Percentiles rank a stretch among this genome's conserved stretches.
Evolutionary conservation across 441 rosid species (phyloP).

Genomic region (Erodium moschatum): DNA sequence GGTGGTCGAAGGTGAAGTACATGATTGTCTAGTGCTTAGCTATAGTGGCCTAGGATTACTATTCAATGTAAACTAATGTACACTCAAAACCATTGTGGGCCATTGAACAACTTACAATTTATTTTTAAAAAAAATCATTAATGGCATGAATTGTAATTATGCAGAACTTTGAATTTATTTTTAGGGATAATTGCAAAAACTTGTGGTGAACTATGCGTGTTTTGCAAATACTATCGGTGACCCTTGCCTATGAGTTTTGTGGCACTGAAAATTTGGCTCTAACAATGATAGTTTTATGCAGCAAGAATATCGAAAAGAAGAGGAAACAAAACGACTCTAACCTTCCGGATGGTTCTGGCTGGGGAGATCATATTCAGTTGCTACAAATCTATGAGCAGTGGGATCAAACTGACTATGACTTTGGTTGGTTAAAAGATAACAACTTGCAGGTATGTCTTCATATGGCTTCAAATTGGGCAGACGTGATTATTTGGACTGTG

Average conservation of each 20-base stretch:
- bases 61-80: no score
- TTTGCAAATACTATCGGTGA: no score
- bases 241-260: not conserved
- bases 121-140: no score
- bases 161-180: no score
- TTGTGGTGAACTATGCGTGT: no score
- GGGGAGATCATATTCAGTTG: conserved; percentile 87
- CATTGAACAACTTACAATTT: no score
- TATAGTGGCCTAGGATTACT: no score
- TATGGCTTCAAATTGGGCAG: conserved; percentile 1
- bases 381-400: conserved; percentile 79
- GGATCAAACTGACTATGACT: conserved; percentile 56
- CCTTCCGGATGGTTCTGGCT: conserved; percentile 91
- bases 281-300: conserved; percentile 21
- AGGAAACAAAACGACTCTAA: conserved; percentile 50
- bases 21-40: not conserved
- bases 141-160: no score
- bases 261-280: not conserved
- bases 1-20: conserved; percentile 55
- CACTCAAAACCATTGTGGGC: no score
- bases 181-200: no score
- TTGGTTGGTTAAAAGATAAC: conserved; percentile 73
- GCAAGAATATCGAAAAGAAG: conserved; percentile 67
- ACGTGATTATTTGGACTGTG: not conserved
- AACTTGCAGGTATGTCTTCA: conserved; percentile 55